These are phyloP conservation scores for Hypoxylon sp. DNA, from an alignment of 2,329 filamentous ascomycete species.

Conservation along the genomic window DNA sequence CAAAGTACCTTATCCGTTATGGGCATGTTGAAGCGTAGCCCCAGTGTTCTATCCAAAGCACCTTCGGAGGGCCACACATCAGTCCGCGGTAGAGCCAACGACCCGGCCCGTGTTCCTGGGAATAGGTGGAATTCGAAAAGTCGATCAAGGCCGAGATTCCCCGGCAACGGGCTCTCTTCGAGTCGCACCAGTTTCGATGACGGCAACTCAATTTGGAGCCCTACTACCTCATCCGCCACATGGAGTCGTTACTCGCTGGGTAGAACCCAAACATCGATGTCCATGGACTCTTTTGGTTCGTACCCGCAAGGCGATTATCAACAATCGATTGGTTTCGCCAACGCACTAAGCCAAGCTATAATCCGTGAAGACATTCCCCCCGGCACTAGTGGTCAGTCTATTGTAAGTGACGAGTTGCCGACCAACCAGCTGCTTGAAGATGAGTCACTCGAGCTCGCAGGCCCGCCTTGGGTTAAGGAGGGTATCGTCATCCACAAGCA, in stretches of 20 bases:
- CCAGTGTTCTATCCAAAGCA: constrained; percentile 91
- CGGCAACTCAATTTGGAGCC: constrained; percentile 88
- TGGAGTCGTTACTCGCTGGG: constrained; percentile 96
- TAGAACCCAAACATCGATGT: constrained; percentile 89
- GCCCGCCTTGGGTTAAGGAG: constrained; percentile 98
- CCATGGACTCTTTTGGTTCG: constrained; percentile 88
- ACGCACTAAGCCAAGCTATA: constrained; percentile 94
- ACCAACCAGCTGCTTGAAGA: constrained; percentile 81
- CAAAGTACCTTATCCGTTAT: constrained; percentile 77
- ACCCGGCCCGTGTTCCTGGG: constrained; percentile 61
- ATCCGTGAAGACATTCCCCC: constrained; percentile 83
- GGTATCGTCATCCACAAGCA: constrained; percentile 96
- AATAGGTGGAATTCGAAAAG: constrained; percentile 87
- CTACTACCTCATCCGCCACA: constrained; percentile 82
- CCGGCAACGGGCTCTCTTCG: constrained; percentile 82
- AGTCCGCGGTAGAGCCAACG: constrained; percentile 73
- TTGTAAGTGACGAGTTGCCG: constrained; percentile 67
- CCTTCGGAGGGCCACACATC: constrained; percentile 82
- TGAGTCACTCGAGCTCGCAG: constrained; percentile 87
- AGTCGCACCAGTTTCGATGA: constrained; percentile 96
- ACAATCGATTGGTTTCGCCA: constrained; percentile 96
- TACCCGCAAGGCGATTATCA: constrained; percentile 84
- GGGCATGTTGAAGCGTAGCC: constrained; percentile 81
- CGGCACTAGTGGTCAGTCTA: constrained; percentile 57
- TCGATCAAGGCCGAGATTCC: constrained; percentile 80